These are phyloP conservation scores for Brassica carinata DNA, from an alignment of 345 rosid species.

Conservation along the genomic window DNA sequence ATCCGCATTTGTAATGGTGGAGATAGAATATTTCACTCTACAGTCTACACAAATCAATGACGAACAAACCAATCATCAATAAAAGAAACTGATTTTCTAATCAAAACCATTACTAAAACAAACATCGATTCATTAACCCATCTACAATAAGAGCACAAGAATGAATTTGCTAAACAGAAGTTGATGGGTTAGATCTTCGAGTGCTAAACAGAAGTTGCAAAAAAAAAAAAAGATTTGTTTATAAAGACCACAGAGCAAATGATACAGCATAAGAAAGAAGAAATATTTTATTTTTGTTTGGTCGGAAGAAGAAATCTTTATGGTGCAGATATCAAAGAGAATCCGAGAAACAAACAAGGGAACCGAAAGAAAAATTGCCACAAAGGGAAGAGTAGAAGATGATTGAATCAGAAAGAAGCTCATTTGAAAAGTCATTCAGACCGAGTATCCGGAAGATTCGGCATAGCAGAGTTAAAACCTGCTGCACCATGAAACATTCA, in stretches of 20 bases:
- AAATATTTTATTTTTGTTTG: not conserved
- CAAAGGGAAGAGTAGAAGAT: slow-evolving; percentile 13
- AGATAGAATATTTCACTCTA: not conserved
- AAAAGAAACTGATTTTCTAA: not conserved
- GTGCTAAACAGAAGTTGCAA: not conserved
- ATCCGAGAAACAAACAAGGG: not conserved
- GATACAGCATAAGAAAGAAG: not conserved
- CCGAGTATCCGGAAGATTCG: slow-evolving; percentile 30
- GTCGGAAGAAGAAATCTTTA: not conserved
- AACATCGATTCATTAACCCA: not conserved
- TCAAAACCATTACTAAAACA: not conserved
- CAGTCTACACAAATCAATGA: not conserved
- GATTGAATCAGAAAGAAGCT: slow-evolving; percentile 38
- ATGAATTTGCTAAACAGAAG: too few species aligned
- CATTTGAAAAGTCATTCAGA: slow-evolving; percentile 35
- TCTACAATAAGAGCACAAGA: too few species aligned
- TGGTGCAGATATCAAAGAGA: not conserved
- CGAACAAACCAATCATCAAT: not conserved
- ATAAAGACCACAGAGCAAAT: not conserved
- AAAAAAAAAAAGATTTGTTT: not conserved
- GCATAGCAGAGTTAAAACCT: slow-evolving; percentile 21
- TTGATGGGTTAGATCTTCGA: too few species aligned
- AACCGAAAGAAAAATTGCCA: not conserved
- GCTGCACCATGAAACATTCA: slow-evolving; percentile 42
- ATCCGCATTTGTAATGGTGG: not conserved